Evolutionary conservation across 2,329 filamentous ascomycete genomes (phyloP).

Genomic region (Botrytis medusae): DNA sequence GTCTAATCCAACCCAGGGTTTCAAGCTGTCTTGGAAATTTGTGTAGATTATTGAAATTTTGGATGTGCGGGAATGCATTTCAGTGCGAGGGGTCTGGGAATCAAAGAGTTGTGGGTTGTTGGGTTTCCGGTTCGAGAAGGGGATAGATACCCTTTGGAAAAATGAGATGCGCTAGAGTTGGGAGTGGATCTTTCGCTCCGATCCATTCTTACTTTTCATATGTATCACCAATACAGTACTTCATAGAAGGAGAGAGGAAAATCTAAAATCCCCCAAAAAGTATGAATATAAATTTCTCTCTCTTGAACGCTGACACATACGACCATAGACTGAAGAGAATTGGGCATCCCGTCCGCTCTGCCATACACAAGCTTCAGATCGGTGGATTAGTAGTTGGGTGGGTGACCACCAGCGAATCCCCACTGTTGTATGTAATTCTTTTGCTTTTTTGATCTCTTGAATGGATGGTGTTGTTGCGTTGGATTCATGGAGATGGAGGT

Average conservation of each 20-base stretch:
- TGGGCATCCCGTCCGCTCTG: constrained; percentile 1
- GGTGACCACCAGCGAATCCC: constrained; percentile 8
- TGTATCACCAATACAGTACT: too few species aligned
- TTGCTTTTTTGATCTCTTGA: not conserved
- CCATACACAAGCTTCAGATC: constrained; percentile 12
- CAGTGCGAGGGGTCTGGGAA: too few species aligned
- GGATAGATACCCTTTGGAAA: not conserved
- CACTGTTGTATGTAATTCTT: not conserved
- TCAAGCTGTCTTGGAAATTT: not conserved
- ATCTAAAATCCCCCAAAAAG: too few species aligned
- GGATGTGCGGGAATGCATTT: fast-evolving
- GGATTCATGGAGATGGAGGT: not conserved
- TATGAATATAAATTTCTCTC: too few species aligned
- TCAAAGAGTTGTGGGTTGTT: too few species aligned
- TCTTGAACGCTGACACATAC: not conserved
- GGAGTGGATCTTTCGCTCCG: not conserved
- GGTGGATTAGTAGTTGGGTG: constrained; percentile 11
- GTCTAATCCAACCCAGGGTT: not conserved
- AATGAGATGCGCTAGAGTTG: not conserved
- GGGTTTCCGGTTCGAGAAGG: too few species aligned
- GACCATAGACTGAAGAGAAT: constrained; percentile 1
- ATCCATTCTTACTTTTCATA: not conserved
- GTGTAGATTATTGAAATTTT: too few species aligned
- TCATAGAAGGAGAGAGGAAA: too few species aligned
- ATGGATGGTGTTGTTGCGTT: not conserved